Conservation (phyloP, 129 eudicot genomes). For the Flaveria trinervia region DNA sequence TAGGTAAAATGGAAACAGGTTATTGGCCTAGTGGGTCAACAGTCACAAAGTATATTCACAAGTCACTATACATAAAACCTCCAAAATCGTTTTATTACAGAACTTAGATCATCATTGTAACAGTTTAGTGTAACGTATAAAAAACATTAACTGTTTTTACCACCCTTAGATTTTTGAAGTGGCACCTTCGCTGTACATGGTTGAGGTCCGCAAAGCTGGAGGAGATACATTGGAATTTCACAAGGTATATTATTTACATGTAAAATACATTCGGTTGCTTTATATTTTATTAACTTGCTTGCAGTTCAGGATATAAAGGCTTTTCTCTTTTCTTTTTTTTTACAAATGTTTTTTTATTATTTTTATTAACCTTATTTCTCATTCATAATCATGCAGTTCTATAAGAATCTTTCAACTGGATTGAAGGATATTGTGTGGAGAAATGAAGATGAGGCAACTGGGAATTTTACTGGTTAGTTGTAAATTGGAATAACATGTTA, state of each 20-base stretch:
- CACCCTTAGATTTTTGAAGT: constrained; percentile 78
- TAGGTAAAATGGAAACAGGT: too few relatives aligned
- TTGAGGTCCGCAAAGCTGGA: constrained; percentile 91
- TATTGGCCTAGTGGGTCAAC: not conserved
- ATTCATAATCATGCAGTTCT: constrained; percentile 54
- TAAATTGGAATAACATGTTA: constrained; percentile 10
- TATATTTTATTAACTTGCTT: too few relatives aligned
- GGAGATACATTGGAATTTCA: constrained; percentile 98
- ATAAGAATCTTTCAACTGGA: constrained; percentile 88
- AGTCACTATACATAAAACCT: not conserved
- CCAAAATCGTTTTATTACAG: not conserved
- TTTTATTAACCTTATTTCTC: not conserved
- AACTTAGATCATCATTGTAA: not conserved
- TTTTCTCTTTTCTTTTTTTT: too few relatives aligned
- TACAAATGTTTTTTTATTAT: too few relatives aligned
- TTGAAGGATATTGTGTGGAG: constrained; percentile 95
- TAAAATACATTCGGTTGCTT: not conserved
- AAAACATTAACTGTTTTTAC: not conserved
- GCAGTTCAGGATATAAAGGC: too few relatives aligned
- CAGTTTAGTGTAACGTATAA: not conserved
- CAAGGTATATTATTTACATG: constrained; percentile 50
- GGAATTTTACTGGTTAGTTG: constrained; percentile 40
- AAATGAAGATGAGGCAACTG: constrained; percentile 68
- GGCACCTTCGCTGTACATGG: constrained; percentile 93
- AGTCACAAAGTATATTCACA: not conserved